A percentile compares a stretch with the other conserved stretches of the same genome.
Conservation (phyloP, 176 grass and related monocot genomes). For the Carex kokanica region DNA sequence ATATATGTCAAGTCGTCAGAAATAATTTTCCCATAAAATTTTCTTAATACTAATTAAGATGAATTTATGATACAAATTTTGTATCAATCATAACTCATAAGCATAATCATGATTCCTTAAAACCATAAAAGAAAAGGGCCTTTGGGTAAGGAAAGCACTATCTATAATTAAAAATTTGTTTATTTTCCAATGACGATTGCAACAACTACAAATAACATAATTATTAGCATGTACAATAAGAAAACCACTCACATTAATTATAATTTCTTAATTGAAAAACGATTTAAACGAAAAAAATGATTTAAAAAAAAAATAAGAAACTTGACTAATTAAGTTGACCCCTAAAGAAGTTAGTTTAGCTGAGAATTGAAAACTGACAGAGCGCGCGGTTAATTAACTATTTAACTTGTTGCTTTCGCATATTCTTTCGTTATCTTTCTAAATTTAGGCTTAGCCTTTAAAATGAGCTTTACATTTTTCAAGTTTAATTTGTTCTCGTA, state of each 20-base stretch:
- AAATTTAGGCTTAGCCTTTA: background rate
- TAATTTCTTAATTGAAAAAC: background rate
- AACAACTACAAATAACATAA: too few relatives aligned
- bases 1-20: background rate
- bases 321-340: too few relatives aligned
- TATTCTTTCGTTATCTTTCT: background rate
- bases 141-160: background rate
- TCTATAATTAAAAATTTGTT: background rate
- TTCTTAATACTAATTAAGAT: background rate
- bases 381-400: too few relatives aligned
- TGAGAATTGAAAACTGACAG: too few relatives aligned
- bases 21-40: background rate
- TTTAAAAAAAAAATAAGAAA: too few relatives aligned
- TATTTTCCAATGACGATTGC: too few relatives aligned
- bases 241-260: slow-evolving; percentile 10
- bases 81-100: background rate
- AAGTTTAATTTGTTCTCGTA: background rate
- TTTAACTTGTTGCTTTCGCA: background rate
- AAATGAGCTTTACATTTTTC: background rate
- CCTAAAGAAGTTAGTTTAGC: too few relatives aligned
- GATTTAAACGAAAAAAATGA: background rate
- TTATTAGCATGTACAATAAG: too few relatives aligned
- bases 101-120: background rate
- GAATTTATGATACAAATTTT: background rate
- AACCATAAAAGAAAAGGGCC: background rate